Evolutionary conservation across 148 eudicot species (phyloP).

Genomic region (Salicornia ramosissima): DNA sequence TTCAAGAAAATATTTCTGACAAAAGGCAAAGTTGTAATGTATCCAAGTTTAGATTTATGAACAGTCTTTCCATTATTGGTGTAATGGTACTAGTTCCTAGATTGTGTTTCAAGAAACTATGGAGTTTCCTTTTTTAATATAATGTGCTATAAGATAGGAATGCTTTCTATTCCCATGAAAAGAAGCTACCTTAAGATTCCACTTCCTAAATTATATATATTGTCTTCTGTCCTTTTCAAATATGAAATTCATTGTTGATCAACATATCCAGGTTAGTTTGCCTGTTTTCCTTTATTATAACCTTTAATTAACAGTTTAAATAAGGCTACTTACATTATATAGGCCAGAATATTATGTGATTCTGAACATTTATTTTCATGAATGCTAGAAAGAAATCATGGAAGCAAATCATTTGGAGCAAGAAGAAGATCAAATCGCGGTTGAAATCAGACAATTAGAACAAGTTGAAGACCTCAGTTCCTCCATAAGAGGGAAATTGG

Average conservation of each 20-base stretch:
- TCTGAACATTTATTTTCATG: not conserved
- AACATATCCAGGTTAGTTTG: no score
- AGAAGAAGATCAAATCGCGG: slow-evolving; percentile 19
- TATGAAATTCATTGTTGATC: no score
- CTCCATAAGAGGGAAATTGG: slow-evolving; percentile 35
- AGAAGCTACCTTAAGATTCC: no score
- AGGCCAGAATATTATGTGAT: not conserved
- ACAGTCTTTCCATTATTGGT: no score
- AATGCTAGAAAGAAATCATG: slow-evolving; percentile 20
- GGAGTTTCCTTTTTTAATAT: no score
- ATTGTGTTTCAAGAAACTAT: not conserved
- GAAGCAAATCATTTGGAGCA: not conserved
- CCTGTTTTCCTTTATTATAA: no score
- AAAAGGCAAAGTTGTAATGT: not conserved
- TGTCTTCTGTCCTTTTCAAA: no score
- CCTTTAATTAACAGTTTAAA: no score
- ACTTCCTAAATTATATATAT: no score
- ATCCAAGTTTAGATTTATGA: not conserved
- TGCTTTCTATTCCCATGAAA: no score
- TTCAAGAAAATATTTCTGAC: not conserved
- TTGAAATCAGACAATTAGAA: slow-evolving; percentile 30
- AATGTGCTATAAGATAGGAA: no score
- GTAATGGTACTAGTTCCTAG: not conserved
- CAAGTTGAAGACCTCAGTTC: slow-evolving; percentile 21
- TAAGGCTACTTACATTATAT: no score